These are phyloP conservation scores for Kluyveromyces starmeri DNA, from an alignment of 805 yeast genomes.

Conservation along the genomic window DNA sequence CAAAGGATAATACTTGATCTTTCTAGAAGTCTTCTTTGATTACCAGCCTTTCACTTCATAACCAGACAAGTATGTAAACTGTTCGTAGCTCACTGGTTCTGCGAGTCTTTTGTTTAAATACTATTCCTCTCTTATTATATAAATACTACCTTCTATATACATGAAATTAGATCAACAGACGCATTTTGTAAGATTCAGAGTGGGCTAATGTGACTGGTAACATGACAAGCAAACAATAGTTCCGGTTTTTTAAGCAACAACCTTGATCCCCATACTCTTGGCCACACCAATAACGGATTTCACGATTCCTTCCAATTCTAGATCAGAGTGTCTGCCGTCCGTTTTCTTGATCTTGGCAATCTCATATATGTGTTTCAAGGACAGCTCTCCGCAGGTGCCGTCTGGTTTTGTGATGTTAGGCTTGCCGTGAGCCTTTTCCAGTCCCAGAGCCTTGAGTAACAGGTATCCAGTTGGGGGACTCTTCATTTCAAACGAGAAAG, in stretches of 20 bases:
- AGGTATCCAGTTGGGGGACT: constrained; percentile 90
- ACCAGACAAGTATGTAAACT: too few species aligned
- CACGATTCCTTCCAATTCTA: constrained; percentile 66
- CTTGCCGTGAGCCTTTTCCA: constrained; percentile 71
- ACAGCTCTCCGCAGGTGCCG: constrained; percentile 48
- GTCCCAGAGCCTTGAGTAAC: constrained; percentile 60
- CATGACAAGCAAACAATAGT: too few species aligned
- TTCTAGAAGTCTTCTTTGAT: too few species aligned
- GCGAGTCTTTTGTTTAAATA: too few species aligned
- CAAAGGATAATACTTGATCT: too few species aligned
- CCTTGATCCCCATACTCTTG: constrained; percentile 78
- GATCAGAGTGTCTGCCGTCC: constrained; percentile 66
- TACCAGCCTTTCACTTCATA: too few species aligned
- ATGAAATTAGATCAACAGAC: not conserved
- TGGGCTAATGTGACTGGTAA: too few species aligned
- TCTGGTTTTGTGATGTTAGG: constrained; percentile 20
- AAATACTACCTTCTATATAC: not conserved
- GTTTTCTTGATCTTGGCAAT: constrained; percentile 89
- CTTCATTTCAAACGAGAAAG: constrained; percentile 77
- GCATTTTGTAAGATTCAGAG: too few species aligned
- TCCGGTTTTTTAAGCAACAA: constrained; percentile 53
- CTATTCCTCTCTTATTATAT: not conserved
- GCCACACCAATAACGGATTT: constrained; percentile 85
- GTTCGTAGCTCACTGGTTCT: too few species aligned
- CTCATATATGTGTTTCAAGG: constrained; percentile 87